Evolutionary conservation across 768 basidiomycete genomes (phyloP).

Genomic region (Podaxis carcinomalis): DNA sequence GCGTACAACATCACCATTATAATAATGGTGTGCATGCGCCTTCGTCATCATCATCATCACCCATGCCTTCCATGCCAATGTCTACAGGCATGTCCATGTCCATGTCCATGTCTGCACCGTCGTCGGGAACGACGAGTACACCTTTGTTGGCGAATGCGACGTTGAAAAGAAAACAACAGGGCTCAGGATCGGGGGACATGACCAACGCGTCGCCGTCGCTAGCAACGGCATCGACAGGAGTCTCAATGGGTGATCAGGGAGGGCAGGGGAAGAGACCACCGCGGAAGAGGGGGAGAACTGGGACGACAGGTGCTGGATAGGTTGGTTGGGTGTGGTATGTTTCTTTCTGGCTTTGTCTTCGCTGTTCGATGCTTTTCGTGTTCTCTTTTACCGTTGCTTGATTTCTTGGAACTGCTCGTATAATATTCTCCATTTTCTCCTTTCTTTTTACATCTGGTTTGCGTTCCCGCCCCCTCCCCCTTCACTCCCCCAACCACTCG

Average conservation of each 20-base stretch:
- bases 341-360: conserved; percentile 7
- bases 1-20: conserved; percentile 11
- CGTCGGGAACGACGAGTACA: conserved; percentile 36
- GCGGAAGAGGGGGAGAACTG: conserved; percentile 54
- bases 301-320: conserved; percentile 26
- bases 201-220: conserved; percentile 27
- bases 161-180: conserved; percentile 52
- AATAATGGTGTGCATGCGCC: not conserved
- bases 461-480: not conserved
- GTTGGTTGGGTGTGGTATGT: not conserved
- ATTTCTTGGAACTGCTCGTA: conserved; percentile 26
- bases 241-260: not conserved
- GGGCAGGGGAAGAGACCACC: conserved; percentile 43
- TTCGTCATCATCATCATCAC: conserved; percentile 10
- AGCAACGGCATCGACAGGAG: conserved; percentile 41
- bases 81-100: conserved; percentile 23
- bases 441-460: not conserved
- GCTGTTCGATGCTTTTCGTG: conserved; percentile 18
- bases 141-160: conserved; percentile 44
- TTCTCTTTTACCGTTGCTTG: not conserved
- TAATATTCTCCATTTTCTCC: not conserved
- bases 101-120: conserved; percentile 27
- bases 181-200: conserved; percentile 25
- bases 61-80: conserved; percentile 16
- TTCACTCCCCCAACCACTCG: not conserved